Conservation (phyloP, 1,139 yeast species). For the Yamadazyma spencermartinsiae region DNA sequence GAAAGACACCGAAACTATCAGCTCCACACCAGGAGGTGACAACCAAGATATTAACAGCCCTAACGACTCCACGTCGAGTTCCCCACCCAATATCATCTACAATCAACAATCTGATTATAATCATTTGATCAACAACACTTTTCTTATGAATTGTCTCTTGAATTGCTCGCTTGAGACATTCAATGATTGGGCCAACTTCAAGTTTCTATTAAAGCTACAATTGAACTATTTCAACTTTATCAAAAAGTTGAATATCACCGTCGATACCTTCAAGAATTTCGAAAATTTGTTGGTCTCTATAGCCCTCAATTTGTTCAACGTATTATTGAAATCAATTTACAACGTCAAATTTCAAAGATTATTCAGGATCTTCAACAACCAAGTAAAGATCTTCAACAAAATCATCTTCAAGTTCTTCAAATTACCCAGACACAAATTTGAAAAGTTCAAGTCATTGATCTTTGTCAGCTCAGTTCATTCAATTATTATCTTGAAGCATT, state of each 20-base stretch:
- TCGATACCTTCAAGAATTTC: conserved; percentile 18
- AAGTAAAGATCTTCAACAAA: conserved; percentile 33
- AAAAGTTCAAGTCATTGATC: conserved; percentile 21
- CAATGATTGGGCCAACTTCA: conserved; percentile 14
- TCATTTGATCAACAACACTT: conserved; percentile 15
- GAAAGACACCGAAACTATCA: background rate
- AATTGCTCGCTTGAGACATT: conserved; percentile 24
- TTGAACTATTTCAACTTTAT: conserved; percentile 25
- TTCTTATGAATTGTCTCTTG: conserved; percentile 33
- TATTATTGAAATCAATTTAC: conserved; percentile 17
- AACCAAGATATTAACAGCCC: background rate
- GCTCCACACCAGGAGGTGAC: background rate
- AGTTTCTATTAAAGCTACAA: conserved; percentile 24
- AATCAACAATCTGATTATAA: conserved; percentile 1
- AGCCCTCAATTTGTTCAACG: conserved; percentile 26
- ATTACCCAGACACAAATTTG: conserved; percentile 9
- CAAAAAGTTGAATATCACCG: conserved; percentile 15
- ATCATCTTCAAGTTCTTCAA: conserved; percentile 22
- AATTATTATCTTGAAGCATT: conserved; percentile 31
- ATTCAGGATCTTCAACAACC: conserved; percentile 28
- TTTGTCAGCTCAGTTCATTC: conserved; percentile 32
- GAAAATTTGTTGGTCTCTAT: conserved; percentile 32
- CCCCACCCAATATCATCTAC: background rate
- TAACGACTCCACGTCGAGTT: background rate
- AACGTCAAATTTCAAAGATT: conserved; percentile 13